A percentile compares a stretch with the other conserved stretches of the same genome.
These are phyloP conservation scores for Stephania cephalantha DNA, from an alignment of 164 flowering plant species.

Conservation along the genomic window DNA sequence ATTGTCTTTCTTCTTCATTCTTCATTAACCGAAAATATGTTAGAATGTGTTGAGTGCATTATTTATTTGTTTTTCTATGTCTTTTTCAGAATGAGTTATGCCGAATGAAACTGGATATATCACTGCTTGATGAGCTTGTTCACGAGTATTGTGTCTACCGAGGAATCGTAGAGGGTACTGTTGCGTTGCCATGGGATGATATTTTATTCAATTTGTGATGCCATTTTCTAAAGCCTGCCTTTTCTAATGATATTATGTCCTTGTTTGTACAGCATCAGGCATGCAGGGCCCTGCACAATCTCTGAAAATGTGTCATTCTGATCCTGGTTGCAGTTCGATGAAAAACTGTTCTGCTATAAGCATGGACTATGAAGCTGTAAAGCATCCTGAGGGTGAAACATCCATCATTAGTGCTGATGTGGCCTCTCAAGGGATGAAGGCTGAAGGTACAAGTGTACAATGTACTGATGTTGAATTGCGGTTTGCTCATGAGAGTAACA, in stretches of 20 bases:
- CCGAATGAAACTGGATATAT: conserved; percentile 69
- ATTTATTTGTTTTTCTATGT: not conserved
- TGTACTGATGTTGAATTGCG: conserved; percentile 51
- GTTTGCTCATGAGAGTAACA: conserved; percentile 36
- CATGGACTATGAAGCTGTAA: conserved; percentile 30
- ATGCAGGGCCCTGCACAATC: conserved; percentile 23
- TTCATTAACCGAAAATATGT: not conserved
- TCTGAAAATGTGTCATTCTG: conserved; percentile 25
- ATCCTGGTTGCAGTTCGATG: conserved; percentile 34
- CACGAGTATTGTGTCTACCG: conserved; percentile 91
- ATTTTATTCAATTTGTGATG: not conserved
- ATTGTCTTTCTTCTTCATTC: not conserved
- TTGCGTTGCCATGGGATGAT: conserved; percentile 31
- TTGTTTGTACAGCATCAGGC: conserved; percentile 23
- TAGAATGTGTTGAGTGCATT: not conserved
- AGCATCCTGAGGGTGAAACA: conserved; percentile 49
- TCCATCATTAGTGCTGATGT: conserved; percentile 26
- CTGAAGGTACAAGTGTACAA: conserved; percentile 28
- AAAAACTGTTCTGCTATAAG: conserved; percentile 30
- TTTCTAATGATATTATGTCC: conserved; percentile 2
- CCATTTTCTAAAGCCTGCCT: not conserved
- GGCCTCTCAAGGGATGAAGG: conserved; percentile 31
- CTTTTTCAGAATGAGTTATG: conserved; percentile 78
- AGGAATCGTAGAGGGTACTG: conserved; percentile 72
- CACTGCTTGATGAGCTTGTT: conserved; percentile 85